Conservation (phyloP, 73 alveolate genomes). For the Halteria grandinella region DNA sequence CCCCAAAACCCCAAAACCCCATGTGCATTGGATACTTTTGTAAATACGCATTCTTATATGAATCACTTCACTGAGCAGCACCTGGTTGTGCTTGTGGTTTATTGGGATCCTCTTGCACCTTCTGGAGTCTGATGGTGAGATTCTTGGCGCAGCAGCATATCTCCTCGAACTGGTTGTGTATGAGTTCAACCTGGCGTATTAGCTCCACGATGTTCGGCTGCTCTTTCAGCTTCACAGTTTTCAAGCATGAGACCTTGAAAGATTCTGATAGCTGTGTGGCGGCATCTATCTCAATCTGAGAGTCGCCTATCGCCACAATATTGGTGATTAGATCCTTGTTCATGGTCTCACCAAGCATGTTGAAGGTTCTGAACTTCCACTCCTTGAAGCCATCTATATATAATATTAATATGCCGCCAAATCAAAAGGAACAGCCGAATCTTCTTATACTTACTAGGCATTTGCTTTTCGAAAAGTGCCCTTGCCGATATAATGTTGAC, state of each 20-base stretch:
- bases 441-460: conserved; percentile 82
- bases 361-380: conserved; percentile 94
- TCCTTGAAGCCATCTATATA: conserved; percentile 67
- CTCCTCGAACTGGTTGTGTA: conserved; percentile 87
- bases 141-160: conserved; percentile 87
- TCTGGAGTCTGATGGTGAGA: conserved; percentile 91
- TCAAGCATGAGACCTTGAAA: conserved; percentile 84
- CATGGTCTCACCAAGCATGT: conserved; percentile 73
- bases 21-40: no score
- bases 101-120: conserved; percentile 24
- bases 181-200: conserved; percentile 84
- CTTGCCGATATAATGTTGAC: conserved; percentile 87
- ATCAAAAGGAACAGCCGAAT: no score
- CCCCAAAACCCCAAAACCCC: no score
- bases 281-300: conserved; percentile 98
- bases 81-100: not conserved
- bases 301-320: conserved; percentile 96
- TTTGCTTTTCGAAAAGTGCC: conserved; percentile 84
- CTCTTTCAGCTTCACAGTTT: conserved; percentile 96
- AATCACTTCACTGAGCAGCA: no score
- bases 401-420: not conserved
- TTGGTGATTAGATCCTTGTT: conserved; percentile 86
- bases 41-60: no score
- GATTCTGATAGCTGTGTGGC: conserved; percentile 88
- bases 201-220: conserved; percentile 96